Evolutionary conservation across 305 asterid species (phyloP), one percentile per base, ranked within the genome.

Genomic region (Fraxinus velutina): DNA sequence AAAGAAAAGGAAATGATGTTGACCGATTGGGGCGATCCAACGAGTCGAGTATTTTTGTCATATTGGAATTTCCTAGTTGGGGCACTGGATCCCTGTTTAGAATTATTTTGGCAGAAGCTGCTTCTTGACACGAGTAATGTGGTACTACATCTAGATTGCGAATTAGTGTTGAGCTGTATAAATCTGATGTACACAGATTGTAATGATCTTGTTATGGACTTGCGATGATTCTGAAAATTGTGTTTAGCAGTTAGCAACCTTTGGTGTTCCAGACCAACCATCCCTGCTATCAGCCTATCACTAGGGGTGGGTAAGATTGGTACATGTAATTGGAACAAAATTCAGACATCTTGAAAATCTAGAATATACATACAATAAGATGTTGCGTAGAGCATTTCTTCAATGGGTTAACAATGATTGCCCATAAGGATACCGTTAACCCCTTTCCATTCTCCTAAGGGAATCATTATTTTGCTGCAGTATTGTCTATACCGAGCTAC

Each of bases 1-100:
- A 33, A 93, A 92, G 91, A 92, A 88, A 88, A 87, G 90, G 88
- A 92, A 90, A 81, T 92, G 94, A 94, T 57, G 55, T 64, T 22
- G 33, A 22, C 33, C 4, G 17, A 64, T 64, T 24, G 72, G 55
- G 55, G 15, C 4, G 50, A 12, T 5, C 17, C 55, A 44, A 12
- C 17, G 55, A 44, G 55, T 10, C 55, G 15, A 22, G 71, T 62
- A 62, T 21, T 62, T 22, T 62, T 62, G 71, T 62, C 30, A 21
- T 22, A 24, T 64, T 4, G 34, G 73, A 64, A 24, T 24, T 60
- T 64, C 73, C 73, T 64, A 64, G 34, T 6, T 7, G 73, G n/a
- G 34, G 6, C 13, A 64, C 27, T 60, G 34, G 73, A 64, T 64
- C 50, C 50, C 33, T 24, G 30, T 60, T 2, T 2, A 8, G 6